A percentile compares a stretch with the other conserved stretches of the same genome.
Evolutionary conservation across 768 basidiomycete genomes (phyloP).

Genomic region (Thelephora ganbajun): DNA sequence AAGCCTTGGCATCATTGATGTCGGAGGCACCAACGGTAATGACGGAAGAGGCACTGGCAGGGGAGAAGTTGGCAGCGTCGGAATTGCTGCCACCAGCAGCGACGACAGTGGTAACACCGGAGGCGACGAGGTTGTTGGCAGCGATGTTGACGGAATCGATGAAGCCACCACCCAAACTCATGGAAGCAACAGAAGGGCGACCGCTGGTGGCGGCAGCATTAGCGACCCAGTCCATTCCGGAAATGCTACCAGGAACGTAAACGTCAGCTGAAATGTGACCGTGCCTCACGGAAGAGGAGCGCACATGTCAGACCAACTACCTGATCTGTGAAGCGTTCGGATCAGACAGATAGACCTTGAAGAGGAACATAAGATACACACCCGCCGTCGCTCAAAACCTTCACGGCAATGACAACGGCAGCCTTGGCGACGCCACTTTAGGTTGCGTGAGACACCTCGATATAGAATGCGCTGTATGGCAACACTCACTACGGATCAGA

Average conservation of each 20-base stretch:
- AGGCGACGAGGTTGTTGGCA: slow-evolving; percentile 14
- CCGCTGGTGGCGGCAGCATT: slow-evolving; percentile 4
- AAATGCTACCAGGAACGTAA: slow-evolving; percentile 11
- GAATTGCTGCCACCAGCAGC: slow-evolving; percentile 6
- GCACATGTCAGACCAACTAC: too few species aligned
- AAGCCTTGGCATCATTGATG: slow-evolving; percentile 4
- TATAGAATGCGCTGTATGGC: not conserved
- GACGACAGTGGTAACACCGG: slow-evolving; percentile 19
- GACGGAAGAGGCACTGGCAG: slow-evolving; percentile 5
- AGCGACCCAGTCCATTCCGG: slow-evolving; percentile 21
- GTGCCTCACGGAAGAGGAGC: too few species aligned
- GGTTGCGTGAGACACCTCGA: not conserved
- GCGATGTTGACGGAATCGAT: slow-evolving; percentile 19
- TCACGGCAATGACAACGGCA: slow-evolving; percentile 26
- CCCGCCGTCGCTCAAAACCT: slow-evolving; percentile 25
- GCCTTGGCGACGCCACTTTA: slow-evolving; percentile 14
- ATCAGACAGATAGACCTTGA: too few species aligned
- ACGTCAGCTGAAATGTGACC: too few species aligned
- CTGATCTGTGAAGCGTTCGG: too few species aligned
- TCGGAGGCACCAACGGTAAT: slow-evolving; percentile 6
- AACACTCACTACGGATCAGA: slow-evolving; percentile 55
- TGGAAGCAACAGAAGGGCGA: slow-evolving; percentile 20
- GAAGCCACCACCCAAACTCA: slow-evolving; percentile 22
- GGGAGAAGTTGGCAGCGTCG: slow-evolving; percentile 5
- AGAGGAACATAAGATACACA: slow-evolving; percentile 1